A percentile compares a stretch with the other conserved stretches of the same genome.
Evolutionary conservation across 2,329 filamentous ascomycete species (phyloP).

Genomic region (Lachnellula arida): DNA sequence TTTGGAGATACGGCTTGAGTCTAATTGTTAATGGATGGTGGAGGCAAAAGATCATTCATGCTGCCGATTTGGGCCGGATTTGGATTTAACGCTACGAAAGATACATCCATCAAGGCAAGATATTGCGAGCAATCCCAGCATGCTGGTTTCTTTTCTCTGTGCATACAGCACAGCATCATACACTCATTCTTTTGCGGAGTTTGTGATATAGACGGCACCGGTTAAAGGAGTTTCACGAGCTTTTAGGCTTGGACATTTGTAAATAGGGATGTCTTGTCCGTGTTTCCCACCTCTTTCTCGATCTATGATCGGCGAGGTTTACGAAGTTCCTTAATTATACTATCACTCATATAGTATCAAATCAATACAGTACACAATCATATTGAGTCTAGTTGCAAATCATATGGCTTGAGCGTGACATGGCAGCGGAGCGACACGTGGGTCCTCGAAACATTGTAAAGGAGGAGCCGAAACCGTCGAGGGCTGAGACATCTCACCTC

Average conservation of each 20-base stretch:
- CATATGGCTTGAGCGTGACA: too few species aligned
- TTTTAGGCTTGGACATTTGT: not conserved
- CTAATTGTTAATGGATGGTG: not conserved
- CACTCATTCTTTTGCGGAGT: not conserved
- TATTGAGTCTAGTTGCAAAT: too few species aligned
- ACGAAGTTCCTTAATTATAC: not conserved
- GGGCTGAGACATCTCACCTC: too few species aligned
- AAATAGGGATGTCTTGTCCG: not conserved
- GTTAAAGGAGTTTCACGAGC: not conserved
- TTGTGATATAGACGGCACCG: not conserved
- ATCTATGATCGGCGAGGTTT: not conserved
- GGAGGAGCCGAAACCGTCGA: too few species aligned
- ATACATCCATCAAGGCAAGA: not conserved
- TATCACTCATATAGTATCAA: not conserved
- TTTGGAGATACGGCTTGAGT: conserved; percentile 1
- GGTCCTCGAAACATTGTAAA: too few species aligned
- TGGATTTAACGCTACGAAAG: not conserved
- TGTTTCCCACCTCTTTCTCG: not conserved
- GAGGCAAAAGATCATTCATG: not conserved
- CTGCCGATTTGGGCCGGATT: not conserved
- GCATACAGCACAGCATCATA: too few species aligned
- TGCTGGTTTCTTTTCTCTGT: not conserved
- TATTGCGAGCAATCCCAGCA: not conserved
- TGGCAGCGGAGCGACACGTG: too few species aligned
- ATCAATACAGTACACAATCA: too few species aligned